phyloP scores from a whole-genome alignment of 2,329 filamentous ascomycete genomes.

The Lachnellula subtilissima region DNA sequence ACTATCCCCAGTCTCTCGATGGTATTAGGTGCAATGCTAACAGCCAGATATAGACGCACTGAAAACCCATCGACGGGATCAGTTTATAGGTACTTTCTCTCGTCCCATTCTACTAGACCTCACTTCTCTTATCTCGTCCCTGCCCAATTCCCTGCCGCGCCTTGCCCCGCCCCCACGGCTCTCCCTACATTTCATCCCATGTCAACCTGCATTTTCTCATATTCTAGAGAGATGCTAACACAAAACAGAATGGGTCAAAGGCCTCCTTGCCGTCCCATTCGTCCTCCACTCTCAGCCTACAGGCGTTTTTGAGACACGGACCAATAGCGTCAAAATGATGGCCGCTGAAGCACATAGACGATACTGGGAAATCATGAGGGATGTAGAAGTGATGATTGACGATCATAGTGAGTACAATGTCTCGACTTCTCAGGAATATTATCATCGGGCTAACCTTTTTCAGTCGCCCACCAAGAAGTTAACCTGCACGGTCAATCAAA shows the following conservation, averaged over 20 bases:
- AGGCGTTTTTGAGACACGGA: slow-evolving; percentile 69
- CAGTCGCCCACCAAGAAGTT: slow-evolving; percentile 66
- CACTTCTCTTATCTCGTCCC: not conserved
- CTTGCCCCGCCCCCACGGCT: not conserved
- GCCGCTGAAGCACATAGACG: slow-evolving; percentile 76
- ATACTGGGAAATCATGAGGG: slow-evolving; percentile 91
- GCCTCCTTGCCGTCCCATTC: slow-evolving; percentile 88
- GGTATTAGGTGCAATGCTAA: not conserved
- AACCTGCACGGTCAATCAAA: slow-evolving; percentile 72
- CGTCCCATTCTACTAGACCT: not conserved
- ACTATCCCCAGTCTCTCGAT: not conserved
- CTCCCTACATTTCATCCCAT: not conserved
- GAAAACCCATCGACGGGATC: slow-evolving; percentile 85
- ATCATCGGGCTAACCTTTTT: not conserved
- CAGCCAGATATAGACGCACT: slow-evolving; percentile 47
- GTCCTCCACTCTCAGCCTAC: slow-evolving; percentile 94
- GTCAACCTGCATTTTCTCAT: too few relatives aligned
- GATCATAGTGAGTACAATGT: slow-evolving; percentile 66
- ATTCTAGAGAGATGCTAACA: slow-evolving; percentile 1
- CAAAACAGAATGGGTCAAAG: slow-evolving; percentile 86
- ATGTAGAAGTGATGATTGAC: slow-evolving; percentile 86
- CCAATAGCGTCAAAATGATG: slow-evolving; percentile 62
- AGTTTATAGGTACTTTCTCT: slow-evolving; percentile 64
- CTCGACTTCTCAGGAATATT: too few relatives aligned
- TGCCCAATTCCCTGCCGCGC: not conserved